A percentile compares a stretch with the other conserved stretches of the same genome.
These are phyloP conservation scores for Eragrostis tef DNA, from an alignment of 202 grass and related monocot genomes.

Conservation along the genomic window DNA sequence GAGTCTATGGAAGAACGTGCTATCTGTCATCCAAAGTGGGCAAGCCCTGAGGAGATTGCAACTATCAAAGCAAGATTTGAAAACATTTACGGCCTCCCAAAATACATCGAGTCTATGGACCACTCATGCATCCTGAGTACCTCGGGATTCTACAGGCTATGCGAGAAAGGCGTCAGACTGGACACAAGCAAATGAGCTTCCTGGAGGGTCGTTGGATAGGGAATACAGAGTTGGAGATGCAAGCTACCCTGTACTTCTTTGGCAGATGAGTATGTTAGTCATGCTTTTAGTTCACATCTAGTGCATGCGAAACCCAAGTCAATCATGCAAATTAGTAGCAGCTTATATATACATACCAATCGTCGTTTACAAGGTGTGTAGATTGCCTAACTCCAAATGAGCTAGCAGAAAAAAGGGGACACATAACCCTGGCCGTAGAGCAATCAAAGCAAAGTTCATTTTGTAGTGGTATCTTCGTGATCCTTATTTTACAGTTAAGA, in stretches of 20 bases:
- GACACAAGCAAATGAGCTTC: constrained; percentile 57
- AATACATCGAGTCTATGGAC: constrained; percentile 69
- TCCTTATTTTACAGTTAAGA: background rate
- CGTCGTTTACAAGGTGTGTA: too few relatives aligned
- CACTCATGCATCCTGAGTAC: constrained; percentile 58
- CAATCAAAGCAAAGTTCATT: background rate
- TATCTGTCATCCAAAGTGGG: constrained; percentile 63
- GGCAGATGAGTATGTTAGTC: constrained; percentile 47
- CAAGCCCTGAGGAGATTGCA: constrained; percentile 54
- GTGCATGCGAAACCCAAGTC: too few relatives aligned
- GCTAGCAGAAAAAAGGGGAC: too few relatives aligned
- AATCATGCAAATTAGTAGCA: too few relatives aligned
- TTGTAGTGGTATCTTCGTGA: background rate
- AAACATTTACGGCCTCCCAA: constrained; percentile 64
- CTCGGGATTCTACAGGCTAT: constrained; percentile 66
- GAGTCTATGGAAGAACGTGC: constrained; percentile 66
- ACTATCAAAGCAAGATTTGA: constrained; percentile 65
- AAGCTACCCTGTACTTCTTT: constrained; percentile 73
- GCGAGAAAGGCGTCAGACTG: constrained; percentile 64
- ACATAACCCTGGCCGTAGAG: background rate
- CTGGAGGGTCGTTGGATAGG: constrained; percentile 46
- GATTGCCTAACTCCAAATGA: too few relatives aligned
- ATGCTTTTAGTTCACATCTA: too few relatives aligned
- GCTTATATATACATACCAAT: too few relatives aligned
- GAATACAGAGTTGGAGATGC: constrained; percentile 76